Evolutionary conservation across 116 monocot species (phyloP), one percentile per base, ranked within the genome.

Genomic region (Iris pallida): DNA sequence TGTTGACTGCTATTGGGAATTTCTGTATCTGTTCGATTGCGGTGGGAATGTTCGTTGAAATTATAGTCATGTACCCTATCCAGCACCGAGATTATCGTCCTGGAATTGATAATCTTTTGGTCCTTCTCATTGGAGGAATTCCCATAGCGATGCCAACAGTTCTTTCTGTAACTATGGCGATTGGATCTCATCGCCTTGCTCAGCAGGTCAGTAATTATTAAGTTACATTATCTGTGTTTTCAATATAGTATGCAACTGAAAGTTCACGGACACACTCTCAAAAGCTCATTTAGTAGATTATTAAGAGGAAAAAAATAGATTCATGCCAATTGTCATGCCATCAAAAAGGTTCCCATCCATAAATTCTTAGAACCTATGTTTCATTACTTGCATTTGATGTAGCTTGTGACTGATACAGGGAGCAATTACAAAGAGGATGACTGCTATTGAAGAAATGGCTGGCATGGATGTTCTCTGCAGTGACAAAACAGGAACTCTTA

Each of bases 81-180:
- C 84, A 88, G 18, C 80, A 81, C 70, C 75, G 88, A 20, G 59
- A 30, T 0, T 88, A 88, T 16, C 75, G 88, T 7, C 88, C 87
- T 7, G 87, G 87, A 71, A 87, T 87, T 59, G 87, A 87, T 68
- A 87, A 87, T 69, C 87, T 87, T 47, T 67, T 87, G 57, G 87
- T 87, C 48, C 87, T 87, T 53, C 77, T 87, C 40, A 87, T 87
- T 68, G 87, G 87, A 55, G 87, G 87, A 44, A 87, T 87, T 74
- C 87, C 87, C n/a, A 87, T 87, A 41, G 87, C 87, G 47, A 87
- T 87, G 87, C 87, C 87, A 5, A 87, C 87, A 60, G 87, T 87
- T 18, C 77, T 87, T 1, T 87, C 87, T 47, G 87, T 87, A 16
- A 87, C 87, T 20, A 87, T 87, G 87, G 87, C 87, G n/a, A 87